These are phyloP conservation scores for Striga asiatica DNA, from an alignment of 257 asterid species.

Conservation along the genomic window DNA sequence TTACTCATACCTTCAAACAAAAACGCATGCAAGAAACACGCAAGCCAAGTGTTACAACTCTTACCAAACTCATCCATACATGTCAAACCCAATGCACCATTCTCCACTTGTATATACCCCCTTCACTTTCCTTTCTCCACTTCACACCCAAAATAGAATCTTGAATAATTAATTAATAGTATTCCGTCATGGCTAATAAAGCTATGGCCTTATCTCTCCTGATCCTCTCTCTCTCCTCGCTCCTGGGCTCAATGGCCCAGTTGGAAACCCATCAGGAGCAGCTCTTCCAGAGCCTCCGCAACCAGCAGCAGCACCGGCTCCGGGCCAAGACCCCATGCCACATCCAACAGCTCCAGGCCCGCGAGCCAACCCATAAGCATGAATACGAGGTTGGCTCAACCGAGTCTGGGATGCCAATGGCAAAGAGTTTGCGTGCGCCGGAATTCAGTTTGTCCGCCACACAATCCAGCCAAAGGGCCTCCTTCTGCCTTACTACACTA, in stretches of 20 bases:
- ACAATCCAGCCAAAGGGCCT: slow-evolving; percentile 36
- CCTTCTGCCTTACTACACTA: slow-evolving; percentile 36
- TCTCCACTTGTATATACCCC: slow-evolving; percentile 18
- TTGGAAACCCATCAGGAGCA: slow-evolving; percentile 23
- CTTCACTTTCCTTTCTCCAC: slow-evolving; percentile 21
- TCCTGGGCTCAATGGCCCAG: slow-evolving; percentile 24
- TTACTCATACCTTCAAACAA: slow-evolving; percentile 3
- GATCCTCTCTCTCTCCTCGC: slow-evolving; percentile 8
- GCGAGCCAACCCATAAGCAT: slow-evolving; percentile 14
- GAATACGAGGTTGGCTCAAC: slow-evolving; percentile 34
- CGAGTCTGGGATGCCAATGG: slow-evolving; percentile 29
- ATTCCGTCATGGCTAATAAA: slow-evolving; percentile 19
- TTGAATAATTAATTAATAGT: not conserved
- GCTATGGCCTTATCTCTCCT: slow-evolving; percentile 11
- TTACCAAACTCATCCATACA: slow-evolving; percentile 10
- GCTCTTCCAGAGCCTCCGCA: slow-evolving; percentile 19
- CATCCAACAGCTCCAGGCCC: slow-evolving; percentile 36
- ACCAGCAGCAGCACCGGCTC: slow-evolving; percentile 39
- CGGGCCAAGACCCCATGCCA: slow-evolving; percentile 36
- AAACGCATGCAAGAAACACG: slow-evolving; percentile 17
- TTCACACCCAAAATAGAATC: slow-evolving; percentile 9
- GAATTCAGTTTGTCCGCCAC: slow-evolving; percentile 28
- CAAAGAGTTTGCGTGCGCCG: slow-evolving; percentile 38
- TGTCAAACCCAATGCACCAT: slow-evolving; percentile 12
- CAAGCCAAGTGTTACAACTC: slow-evolving; percentile 19